phyloP scores from a whole-genome alignment of 352 stramenopile genomes.

The Phytophthora macrochlamydospora region DNA sequence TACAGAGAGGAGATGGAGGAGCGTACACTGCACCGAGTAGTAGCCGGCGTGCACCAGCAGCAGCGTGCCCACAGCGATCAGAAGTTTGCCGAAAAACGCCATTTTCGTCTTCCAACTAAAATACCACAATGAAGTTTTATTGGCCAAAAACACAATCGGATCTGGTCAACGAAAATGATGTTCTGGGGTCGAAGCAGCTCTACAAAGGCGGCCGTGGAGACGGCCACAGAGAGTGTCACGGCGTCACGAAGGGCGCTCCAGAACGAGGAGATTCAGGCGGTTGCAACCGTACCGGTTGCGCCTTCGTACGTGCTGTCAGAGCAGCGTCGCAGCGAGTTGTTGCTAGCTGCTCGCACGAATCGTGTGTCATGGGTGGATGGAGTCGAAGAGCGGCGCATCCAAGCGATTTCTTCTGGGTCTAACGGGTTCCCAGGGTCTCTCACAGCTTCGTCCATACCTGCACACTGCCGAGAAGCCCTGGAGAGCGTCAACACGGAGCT shows the following conservation, averaged over 20 bases:
- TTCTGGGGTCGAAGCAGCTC: slow-evolving; percentile 44
- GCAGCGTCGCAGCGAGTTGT: slow-evolving; percentile 69
- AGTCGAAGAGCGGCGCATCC: slow-evolving; percentile 25
- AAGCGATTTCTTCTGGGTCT: neutral
- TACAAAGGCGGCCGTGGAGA: slow-evolving; percentile 9
- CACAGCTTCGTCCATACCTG: slow-evolving; percentile 12
- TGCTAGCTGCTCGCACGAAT: slow-evolving; percentile 71
- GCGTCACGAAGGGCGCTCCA: slow-evolving; percentile 3
- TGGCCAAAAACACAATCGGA: neutral
- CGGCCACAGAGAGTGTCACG: slow-evolving; percentile 6
- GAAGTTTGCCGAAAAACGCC: slow-evolving; percentile 67
- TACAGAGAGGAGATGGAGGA: slow-evolving; percentile 1
- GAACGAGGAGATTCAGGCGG: slow-evolving; percentile 6
- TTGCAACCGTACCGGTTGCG: slow-evolving; percentile 15
- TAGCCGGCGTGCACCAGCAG: slow-evolving; percentile 80
- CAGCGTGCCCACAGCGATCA: slow-evolving; percentile 68
- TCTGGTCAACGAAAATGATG: slow-evolving; percentile 27
- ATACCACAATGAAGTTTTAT: neutral
- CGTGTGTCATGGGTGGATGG: slow-evolving; percentile 78
- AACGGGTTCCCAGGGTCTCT: slow-evolving; percentile 2
- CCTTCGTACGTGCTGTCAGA: slow-evolving; percentile 69
- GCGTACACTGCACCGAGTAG: slow-evolving; percentile 83
- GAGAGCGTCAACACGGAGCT: slow-evolving; percentile 47
- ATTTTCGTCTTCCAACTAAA: slow-evolving; percentile 22
- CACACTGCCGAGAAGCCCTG: slow-evolving; percentile 52